Percentiles rank a stretch among this genome's conserved stretches.
Evolutionary conservation across 2,329 filamentous ascomycete genomes (phyloP).

Genomic region (Aspergillus flavus): DNA sequence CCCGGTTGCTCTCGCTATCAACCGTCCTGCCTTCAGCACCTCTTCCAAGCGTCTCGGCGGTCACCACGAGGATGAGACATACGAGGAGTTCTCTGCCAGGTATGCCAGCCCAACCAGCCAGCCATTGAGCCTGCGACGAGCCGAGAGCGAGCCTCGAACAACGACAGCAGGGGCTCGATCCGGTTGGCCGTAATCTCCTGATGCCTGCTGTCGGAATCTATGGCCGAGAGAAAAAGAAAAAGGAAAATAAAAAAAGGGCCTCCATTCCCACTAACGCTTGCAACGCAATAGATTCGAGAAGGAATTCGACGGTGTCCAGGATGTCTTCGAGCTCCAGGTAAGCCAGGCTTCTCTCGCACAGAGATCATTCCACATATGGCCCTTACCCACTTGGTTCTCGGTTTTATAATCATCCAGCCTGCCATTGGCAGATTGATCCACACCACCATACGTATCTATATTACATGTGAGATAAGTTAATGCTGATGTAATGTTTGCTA

Average conservation of each 20-base stretch:
- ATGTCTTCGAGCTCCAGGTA: constrained; percentile 99
- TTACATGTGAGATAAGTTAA: not conserved
- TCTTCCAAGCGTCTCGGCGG: constrained; percentile 60
- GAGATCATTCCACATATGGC: not conserved
- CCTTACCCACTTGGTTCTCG: constrained; percentile 14
- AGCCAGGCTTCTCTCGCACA: constrained; percentile 32
- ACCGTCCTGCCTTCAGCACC: constrained; percentile 62
- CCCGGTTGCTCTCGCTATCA: constrained; percentile 55
- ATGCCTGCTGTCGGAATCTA: constrained; percentile 4
- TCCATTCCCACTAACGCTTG: constrained; percentile 41
- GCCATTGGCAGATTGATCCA: constrained; percentile 18
- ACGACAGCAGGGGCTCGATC: not conserved
- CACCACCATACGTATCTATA: not conserved
- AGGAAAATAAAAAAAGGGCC: constrained; percentile 2
- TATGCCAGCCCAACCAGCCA: constrained; percentile 52
- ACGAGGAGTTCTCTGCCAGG: constrained; percentile 98
- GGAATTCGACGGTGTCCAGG: constrained; percentile 96
- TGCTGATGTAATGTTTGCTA: not conserved
- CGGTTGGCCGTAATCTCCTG: constrained; percentile 10
- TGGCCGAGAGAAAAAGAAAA: constrained; percentile 9
- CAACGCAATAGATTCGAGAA: constrained; percentile 82
- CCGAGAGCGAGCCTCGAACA: constrained; percentile 8
- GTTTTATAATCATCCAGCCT: constrained; percentile 16
- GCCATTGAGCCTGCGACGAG: constrained; percentile 27
- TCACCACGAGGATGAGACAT: constrained; percentile 88